A percentile compares a stretch with the other conserved stretches of the same genome.
phyloP scores from a whole-genome alignment of 2,329 filamentous ascomycete genomes.

The Mariannaea elegans region DNA sequence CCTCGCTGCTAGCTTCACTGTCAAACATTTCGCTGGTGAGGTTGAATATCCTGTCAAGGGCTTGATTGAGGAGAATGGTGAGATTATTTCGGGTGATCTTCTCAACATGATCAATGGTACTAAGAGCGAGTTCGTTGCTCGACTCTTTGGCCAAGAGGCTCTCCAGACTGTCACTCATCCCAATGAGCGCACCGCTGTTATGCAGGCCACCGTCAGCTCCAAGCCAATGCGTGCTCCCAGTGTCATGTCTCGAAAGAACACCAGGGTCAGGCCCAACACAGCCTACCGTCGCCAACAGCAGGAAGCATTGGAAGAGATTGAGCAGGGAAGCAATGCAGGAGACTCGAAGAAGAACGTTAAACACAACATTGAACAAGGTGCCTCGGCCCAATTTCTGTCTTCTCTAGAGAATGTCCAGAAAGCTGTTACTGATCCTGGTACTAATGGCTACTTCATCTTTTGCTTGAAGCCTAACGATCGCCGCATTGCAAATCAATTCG shows the following conservation, averaged over 20 bases:
- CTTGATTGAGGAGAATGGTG: conserved; percentile 93
- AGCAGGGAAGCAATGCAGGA: conserved; percentile 58
- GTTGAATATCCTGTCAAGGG: conserved; percentile 92
- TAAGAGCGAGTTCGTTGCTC: conserved; percentile 86
- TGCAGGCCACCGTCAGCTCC: conserved; percentile 96
- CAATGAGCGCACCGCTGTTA: conserved; percentile 86
- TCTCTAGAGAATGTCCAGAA: conserved; percentile 92
- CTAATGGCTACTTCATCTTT: conserved; percentile 96
- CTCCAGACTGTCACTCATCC: conserved; percentile 94
- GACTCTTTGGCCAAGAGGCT: conserved; percentile 95
- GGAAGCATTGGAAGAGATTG: conserved; percentile 57
- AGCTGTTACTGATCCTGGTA: conserved; percentile 80
- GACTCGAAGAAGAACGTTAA: conserved; percentile 54
- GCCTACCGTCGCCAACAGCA: conserved; percentile 50
- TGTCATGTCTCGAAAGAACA: conserved; percentile 83
- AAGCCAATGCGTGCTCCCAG: conserved; percentile 93
- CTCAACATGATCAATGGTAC: conserved; percentile 92
- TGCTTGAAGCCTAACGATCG: conserved; percentile 97
- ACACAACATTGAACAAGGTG: conserved; percentile 76
- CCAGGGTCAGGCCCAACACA: conserved; percentile 49
- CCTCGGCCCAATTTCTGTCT: conserved; percentile 89
- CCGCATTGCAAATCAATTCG: conserved; percentile 97
- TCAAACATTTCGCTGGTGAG: conserved; percentile 95
- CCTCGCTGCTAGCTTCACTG: conserved; percentile 80
- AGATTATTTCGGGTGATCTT: conserved; percentile 93